Percentiles rank a stretch among this genome's conserved stretches.
Evolutionary conservation across 192 early-diverging fungal genomes (phyloP).

Genomic region (Spizellomyces punctatus): DNA sequence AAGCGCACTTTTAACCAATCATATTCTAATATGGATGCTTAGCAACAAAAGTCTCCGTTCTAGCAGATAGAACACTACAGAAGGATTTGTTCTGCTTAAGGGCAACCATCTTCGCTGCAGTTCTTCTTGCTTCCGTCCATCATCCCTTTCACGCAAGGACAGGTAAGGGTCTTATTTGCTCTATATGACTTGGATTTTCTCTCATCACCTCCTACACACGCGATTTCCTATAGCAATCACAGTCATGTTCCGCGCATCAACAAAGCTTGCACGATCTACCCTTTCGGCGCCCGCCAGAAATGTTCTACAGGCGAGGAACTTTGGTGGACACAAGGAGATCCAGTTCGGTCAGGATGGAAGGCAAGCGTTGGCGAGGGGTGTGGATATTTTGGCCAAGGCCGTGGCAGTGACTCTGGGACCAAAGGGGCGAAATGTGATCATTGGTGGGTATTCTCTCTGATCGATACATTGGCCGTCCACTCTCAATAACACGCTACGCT

Average conservation of each 20-base stretch:
- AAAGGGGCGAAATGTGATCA: slow-evolving; percentile 98
- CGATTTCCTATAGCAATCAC: background rate
- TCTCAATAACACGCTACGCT: too few species aligned
- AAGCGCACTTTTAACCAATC: too few species aligned
- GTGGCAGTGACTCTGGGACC: slow-evolving; percentile 99
- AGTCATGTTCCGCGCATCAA: slow-evolving; percentile 18
- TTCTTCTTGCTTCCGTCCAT: too few species aligned
- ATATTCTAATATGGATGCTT: too few species aligned
- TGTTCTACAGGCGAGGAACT: slow-evolving; percentile 16
- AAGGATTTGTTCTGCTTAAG: too few species aligned
- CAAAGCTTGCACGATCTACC: slow-evolving; percentile 16
- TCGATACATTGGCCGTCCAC: background rate
- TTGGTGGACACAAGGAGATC: slow-evolving; percentile 87
- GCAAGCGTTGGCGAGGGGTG: slow-evolving; percentile 88
- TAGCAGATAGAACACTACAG: too few species aligned
- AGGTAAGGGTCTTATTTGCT: too few species aligned
- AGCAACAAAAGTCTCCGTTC: too few species aligned
- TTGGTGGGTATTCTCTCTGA: slow-evolving; percentile 51
- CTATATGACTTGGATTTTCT: too few species aligned
- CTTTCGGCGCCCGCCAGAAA: slow-evolving; percentile 6
- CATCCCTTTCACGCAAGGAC: too few species aligned
- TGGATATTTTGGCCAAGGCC: slow-evolving; percentile 95
- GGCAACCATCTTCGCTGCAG: too few species aligned
- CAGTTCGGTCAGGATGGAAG: slow-evolving; percentile 95
- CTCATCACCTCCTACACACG: too few species aligned